phyloP scores from a whole-genome alignment of 2,329 filamentous ascomycete species.

The Arthrinium phaeospermum region DNA sequence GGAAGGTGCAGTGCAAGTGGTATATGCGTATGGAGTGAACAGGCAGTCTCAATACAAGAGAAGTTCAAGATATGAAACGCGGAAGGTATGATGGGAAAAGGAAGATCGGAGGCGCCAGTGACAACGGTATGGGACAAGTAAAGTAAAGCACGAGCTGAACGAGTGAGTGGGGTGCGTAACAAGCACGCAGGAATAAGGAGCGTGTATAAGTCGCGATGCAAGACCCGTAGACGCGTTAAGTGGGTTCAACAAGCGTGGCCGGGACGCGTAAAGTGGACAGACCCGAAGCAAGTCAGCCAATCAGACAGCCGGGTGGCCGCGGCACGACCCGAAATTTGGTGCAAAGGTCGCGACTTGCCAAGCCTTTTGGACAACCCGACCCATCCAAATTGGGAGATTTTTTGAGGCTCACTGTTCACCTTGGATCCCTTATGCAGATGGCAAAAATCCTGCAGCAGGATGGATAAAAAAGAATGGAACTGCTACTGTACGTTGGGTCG shows the following conservation, averaged over 20 bases:
- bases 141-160: not conserved
- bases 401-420: constrained; percentile 4
- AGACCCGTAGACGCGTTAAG: not conserved
- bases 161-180: not conserved
- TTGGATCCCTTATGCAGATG: not conserved
- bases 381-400: not conserved
- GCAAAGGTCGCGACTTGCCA: constrained; percentile 12
- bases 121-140: constrained; percentile 9
- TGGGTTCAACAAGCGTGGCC: not conserved
- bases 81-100: constrained; percentile 17
- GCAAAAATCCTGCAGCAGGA: not conserved
- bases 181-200: constrained; percentile 10
- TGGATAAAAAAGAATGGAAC: constrained; percentile 11
- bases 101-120: not conserved
- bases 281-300: not conserved
- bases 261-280: constrained; percentile 10
- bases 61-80: constrained; percentile 1
- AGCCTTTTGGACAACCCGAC: not conserved
- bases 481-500: not conserved
- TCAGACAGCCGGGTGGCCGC: not conserved
- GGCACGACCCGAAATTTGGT: constrained; percentile 1
- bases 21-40: not conserved
- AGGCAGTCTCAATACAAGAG: not conserved
- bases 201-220: constrained; percentile 19
- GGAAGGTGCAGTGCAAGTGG: not conserved